phyloP scores from a whole-genome alignment of 179 eudicot species.

The Patellifolia procumbens region DNA sequence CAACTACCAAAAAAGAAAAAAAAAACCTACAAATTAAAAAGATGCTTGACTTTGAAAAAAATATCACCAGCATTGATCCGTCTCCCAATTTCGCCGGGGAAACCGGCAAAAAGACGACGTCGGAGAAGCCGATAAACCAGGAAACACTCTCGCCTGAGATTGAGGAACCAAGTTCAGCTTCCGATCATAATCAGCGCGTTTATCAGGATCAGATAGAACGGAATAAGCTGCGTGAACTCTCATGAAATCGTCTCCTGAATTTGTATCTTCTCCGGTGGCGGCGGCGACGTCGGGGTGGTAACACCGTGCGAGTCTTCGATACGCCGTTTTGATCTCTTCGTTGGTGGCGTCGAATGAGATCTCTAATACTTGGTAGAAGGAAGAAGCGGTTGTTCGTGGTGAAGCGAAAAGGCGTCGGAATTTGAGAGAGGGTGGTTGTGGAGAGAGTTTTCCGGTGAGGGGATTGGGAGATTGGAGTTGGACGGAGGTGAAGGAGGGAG shows the following conservation, averaged over 20 bases:
- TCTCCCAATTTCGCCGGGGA: constrained; percentile 28
- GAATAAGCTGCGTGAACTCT: constrained; percentile 63
- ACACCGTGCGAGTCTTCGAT: constrained; percentile 55
- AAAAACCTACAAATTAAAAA: neutral
- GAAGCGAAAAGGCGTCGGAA: constrained; percentile 22
- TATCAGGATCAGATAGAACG: constrained; percentile 65
- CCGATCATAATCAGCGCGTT: constrained; percentile 57
- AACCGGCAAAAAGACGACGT: constrained; percentile 22
- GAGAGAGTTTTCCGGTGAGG: constrained; percentile 1
- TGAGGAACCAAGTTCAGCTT: neutral
- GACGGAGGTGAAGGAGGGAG: constrained; percentile 20
- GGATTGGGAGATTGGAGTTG: constrained; percentile 12
- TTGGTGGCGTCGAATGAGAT: constrained; percentile 45
- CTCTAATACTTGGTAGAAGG: constrained; percentile 66
- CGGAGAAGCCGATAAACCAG: constrained; percentile 13
- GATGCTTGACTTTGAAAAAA: neutral
- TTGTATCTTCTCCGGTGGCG: constrained; percentile 4
- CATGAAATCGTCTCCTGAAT: constrained; percentile 51
- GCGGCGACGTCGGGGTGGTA: constrained; percentile 60
- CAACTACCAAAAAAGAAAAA: no score
- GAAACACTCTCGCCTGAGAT: neutral
- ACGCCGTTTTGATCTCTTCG: constrained; percentile 68
- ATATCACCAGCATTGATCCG: constrained; percentile 27
- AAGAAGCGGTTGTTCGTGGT: constrained; percentile 21
- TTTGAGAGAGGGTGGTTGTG: neutral